Evolutionary conservation across 1,139 yeast genomes (phyloP), one percentile per base, ranked within the genome.

Genomic region (Geotrichum cucujoidarum): DNA sequence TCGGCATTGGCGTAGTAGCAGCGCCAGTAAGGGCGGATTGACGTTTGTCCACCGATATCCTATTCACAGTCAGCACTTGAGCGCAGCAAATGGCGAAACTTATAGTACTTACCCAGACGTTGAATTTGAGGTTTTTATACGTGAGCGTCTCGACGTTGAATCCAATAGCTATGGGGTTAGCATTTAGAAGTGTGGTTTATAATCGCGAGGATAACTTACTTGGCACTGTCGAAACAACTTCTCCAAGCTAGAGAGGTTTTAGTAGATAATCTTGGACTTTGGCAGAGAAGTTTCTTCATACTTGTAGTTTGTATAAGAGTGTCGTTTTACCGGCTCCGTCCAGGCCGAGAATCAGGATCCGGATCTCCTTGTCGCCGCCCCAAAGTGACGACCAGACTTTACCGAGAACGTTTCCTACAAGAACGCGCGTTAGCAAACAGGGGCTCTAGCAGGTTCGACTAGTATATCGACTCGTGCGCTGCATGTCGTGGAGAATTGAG

Each of bases 321-420:
- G 98, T 92, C 41, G 98, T 92, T 66, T 92, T 92, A 47, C 98
- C 98, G 2, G 98, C 97, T 71, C 97, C 97, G 68, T 92, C 98
- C 53, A 92, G 73, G 4, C 98, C 98, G 49, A 92, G 74, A 59
- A 92, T 92, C 55, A 92, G 77, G 51, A 92, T 89, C 58, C 98
- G 78, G 62, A 90, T 83, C 68, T 92, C 97, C 67, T 88, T 88
- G 60, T 83, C 83, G 47, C 82, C 77, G 30, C 95, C 95, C 95
- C 97, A 92, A 48, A 92, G 74, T 61, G 80, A 79, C 50, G 89
- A 82, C 65, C 90, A 88, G 61, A 92, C 79, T 55, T 84, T 81
- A 65, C 96, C 88, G 69, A 92, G 38, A 16, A 48, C 48, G 48
- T 48, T 48, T 30, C 51, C 51, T 48, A 22, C 17, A 6, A n/a